Percentiles rank a stretch among this genome's conserved stretches.
phyloP scores from a whole-genome alignment of 495 filamentous ascomycete species.

The Penicillium desertorum region DNA sequence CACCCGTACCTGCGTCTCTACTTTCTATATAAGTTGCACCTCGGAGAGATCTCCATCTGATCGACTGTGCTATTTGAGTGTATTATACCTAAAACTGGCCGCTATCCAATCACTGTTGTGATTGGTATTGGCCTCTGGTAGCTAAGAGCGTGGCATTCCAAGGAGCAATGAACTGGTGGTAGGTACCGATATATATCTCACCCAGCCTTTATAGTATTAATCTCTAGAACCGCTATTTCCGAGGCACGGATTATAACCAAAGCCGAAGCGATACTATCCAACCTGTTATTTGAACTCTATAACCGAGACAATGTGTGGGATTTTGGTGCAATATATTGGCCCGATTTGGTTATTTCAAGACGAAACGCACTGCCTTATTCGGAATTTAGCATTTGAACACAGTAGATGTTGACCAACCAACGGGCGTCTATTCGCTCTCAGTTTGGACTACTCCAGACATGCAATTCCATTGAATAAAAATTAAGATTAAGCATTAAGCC shows the following conservation, averaged over 20 bases:
- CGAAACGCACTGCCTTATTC: not conserved
- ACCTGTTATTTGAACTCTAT: no score
- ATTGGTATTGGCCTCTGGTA: not conserved
- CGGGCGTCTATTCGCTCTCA: not conserved
- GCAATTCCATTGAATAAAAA: not conserved
- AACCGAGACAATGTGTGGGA: not conserved
- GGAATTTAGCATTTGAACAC: not conserved
- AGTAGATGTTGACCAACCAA: not conserved
- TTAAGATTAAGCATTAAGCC: conserved; percentile 2
- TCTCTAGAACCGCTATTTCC: not conserved
- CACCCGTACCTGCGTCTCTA: no score
- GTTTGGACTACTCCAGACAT: not conserved
- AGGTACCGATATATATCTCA: not conserved
- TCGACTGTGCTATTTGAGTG: not conserved
- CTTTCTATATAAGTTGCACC: no score
- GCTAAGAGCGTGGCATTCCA: not conserved
- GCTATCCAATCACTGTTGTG: not conserved
- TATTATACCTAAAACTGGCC: not conserved
- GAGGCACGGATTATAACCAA: not conserved
- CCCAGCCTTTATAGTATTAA: not conserved
- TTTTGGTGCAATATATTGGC: not conserved
- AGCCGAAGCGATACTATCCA: not conserved
- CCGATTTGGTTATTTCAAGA: not conserved
- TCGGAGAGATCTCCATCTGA: no score
- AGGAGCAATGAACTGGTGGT: not conserved